These are phyloP conservation scores for Haematococcus sp. DNA, from an alignment of 139 green algal genomes.

Conservation along the genomic window DNA sequence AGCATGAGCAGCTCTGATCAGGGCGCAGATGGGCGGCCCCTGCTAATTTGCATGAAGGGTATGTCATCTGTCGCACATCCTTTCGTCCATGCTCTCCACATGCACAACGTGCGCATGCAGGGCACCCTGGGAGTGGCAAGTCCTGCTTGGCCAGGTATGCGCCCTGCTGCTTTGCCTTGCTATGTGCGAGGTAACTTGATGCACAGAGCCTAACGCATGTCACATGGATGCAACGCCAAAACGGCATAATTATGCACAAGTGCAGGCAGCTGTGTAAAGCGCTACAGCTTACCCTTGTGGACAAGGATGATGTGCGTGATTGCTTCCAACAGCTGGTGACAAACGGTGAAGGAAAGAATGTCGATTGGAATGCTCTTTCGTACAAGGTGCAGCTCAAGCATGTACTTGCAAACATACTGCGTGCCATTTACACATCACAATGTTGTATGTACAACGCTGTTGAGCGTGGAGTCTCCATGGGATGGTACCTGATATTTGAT, in stretches of 20 bases:
- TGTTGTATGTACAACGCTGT: conserved; percentile 42
- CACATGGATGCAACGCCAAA: too few relatives aligned
- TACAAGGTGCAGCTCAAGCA: conserved; percentile 73
- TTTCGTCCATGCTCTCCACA: not conserved
- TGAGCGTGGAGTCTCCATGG: not conserved
- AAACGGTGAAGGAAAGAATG: not conserved
- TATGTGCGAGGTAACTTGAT: too few relatives aligned
- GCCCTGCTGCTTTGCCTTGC: not conserved
- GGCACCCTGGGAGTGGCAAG: conserved; percentile 45
- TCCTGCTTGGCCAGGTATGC: conserved; percentile 35
- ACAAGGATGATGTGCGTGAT: conserved; percentile 81
- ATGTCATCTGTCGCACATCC: not conserved
- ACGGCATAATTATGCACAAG: not conserved
- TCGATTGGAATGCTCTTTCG: conserved; percentile 65
- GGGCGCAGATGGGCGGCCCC: not conserved
- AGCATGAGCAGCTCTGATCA: not conserved
- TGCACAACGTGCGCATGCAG: not conserved
- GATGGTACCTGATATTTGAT: not conserved
- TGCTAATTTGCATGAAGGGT: not conserved
- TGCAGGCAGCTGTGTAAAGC: conserved; percentile 25
- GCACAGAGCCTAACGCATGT: too few relatives aligned
- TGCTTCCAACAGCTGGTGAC: conserved; percentile 19
- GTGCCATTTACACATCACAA: too few relatives aligned
- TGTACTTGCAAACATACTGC: too few relatives aligned
- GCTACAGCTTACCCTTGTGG: conserved; percentile 60